Evolutionary conservation across 805 yeast genomes (phyloP).

Genomic region (Kodamaea kaohsiungensis): DNA sequence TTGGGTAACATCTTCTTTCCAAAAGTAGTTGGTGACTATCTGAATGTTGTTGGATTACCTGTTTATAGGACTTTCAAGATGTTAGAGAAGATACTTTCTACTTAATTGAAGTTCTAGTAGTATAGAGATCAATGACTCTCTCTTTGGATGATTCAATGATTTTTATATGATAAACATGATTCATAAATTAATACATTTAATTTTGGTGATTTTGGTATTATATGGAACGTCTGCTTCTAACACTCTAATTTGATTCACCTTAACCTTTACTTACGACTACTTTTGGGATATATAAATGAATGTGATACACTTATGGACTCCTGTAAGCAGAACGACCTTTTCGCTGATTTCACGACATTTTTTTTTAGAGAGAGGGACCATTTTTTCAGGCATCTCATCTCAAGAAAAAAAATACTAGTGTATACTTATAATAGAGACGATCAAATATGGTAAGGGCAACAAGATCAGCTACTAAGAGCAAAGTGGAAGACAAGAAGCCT

Average conservation of each 20-base stretch:
- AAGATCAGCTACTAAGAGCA: constrained; percentile 2
- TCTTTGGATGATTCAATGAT: no score
- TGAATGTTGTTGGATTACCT: constrained; percentile 89
- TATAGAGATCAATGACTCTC: background rate
- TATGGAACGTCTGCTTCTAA: no score
- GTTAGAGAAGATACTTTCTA: constrained; percentile 24
- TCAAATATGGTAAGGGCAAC: constrained; percentile 6
- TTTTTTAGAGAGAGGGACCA: background rate
- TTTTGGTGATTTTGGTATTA: no score
- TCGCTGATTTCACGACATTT: background rate
- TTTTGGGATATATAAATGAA: background rate
- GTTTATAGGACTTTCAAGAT: constrained; percentile 53
- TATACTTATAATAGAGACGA: background rate
- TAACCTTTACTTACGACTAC: no score
- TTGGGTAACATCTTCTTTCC: constrained; percentile 65
- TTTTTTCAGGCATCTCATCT: constrained; percentile 6
- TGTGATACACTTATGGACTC: background rate
- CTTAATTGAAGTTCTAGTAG: no score
- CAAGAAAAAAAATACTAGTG: constrained; percentile 1
- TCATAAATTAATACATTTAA: no score
- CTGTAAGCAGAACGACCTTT: constrained; percentile 4
- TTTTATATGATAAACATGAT: no score
- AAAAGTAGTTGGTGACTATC: constrained; percentile 74
- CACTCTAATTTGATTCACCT: no score
- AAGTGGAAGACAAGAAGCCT: constrained; percentile 10